phyloP scores from a whole-genome alignment of 768 basidiomycete species.

The Amanita thiersii region DNA sequence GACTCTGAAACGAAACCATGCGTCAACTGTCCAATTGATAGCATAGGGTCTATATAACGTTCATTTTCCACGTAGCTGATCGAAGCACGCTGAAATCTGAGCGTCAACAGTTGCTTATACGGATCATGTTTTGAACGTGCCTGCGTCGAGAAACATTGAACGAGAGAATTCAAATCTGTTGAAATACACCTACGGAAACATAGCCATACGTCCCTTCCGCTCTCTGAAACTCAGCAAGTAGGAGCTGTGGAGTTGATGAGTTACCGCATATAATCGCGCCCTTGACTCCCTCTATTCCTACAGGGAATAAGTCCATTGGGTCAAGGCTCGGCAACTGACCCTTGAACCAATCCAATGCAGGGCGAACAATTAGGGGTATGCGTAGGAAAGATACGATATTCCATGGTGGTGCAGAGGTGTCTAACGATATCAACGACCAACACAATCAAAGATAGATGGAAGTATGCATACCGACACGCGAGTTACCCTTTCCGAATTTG shows the following conservation, averaged over 20 bases:
- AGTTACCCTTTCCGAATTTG: constrained; percentile 13
- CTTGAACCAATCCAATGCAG: constrained; percentile 41
- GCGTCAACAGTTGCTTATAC: constrained; percentile 71
- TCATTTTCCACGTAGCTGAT: constrained; percentile 70
- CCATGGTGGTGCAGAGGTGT: constrained; percentile 14
- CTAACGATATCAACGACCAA: not conserved
- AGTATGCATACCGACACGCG: not conserved
- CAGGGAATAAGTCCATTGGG: constrained; percentile 77
- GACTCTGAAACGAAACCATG: constrained; percentile 44
- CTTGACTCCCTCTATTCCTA: constrained; percentile 71
- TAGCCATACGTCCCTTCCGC: constrained; percentile 77
- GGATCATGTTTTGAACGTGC: constrained; percentile 75
- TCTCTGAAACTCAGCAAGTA: constrained; percentile 75
- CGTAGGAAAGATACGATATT: constrained; percentile 18
- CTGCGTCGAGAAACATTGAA: constrained; percentile 27
- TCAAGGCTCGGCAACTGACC: constrained; percentile 64
- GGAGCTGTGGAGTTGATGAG: constrained; percentile 70
- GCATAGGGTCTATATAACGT: constrained; percentile 62
- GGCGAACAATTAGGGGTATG: constrained; percentile 30
- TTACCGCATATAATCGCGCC: constrained; percentile 85
- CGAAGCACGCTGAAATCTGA: constrained; percentile 61
- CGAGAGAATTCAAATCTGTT: not conserved
- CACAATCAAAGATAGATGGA: not conserved
- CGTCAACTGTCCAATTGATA: constrained; percentile 53
- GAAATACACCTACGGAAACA: constrained; percentile 47